Evolutionary conservation across 2,329 filamentous ascomycete genomes (phyloP), one percentile per base, ranked within the genome.

Genomic region (Diaporthe sp.): DNA sequence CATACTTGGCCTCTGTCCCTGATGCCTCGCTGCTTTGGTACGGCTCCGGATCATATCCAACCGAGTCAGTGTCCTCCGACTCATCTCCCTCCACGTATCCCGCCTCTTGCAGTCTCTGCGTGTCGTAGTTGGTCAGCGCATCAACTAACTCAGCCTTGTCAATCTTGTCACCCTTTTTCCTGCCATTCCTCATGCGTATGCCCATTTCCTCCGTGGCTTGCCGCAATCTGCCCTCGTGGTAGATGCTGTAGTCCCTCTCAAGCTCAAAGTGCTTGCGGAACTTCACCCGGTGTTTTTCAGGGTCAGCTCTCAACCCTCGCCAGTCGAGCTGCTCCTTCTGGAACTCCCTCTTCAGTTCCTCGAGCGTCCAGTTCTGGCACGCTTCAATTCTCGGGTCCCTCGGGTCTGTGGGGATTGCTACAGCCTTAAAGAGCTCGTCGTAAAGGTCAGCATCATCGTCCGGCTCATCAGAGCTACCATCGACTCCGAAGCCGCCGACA

Each of bases 191-290:
- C 13, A 38, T 17, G 30, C 7, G 4, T 28, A 57, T 45, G 38
- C 19, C 40, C n/a, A 13, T 47, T 2, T 57, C 40, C n/a, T 17
- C 17, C 28, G 38, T 13, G 8, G 33, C 54, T 13, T 60, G 40
- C 4, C 55, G 28, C 15, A 71, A 13, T 2, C 38, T 45, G 10
- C 25, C 22, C 28, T 35, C 42, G 13, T 33, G 54, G 68, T 71
- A 71, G 52, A 71, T 71, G 10, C 30, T 60, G 55, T 71, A 71
- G 12, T 71, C 50, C 52, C 54, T 47, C 9, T 57, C 40, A 4
- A 71, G 28, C 15, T 71, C 42, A n/a, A 71, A 71, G 22, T 71
- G 68, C 42, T 71, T 57, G 17, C 45, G 28, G 6, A 71, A 71
- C 3, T 58, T 71, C 6, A 15, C 12, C 22, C 54, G 68, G 40